Base-by-base conservation (phyloP, 495 filamentous ascomycete species). In the Podospora tetraspora region DNA sequence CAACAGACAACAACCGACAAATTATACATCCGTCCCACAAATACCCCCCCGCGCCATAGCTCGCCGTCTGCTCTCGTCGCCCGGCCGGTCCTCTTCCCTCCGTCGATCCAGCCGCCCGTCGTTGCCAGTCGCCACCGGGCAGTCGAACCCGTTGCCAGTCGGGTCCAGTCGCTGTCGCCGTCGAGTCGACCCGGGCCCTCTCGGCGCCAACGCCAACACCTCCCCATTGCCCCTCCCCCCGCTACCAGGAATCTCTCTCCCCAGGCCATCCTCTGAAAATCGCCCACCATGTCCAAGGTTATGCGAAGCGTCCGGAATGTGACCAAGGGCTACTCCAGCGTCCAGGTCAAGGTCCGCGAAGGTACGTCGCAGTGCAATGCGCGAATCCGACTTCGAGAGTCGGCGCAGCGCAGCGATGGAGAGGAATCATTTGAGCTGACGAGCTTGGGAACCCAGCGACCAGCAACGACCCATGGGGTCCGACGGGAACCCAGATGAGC, bases 341-440 rank as follows among this genome's bases (percentile, higher is more conserved):
- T 96, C 76, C 94, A 99, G 85, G 92, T 98, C 75, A 99, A 97
- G 84, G 96, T 99, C 79, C 92, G 96, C 83, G 97, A 98, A 94
- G 94, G 94, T 97, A 85, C 69, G 91, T 66, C 59, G 21, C 23
- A 34, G 21, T 43, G 10, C 34, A 19, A 43, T 43, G 66, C 66
- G 64, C 61, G 57, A 63, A 65, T 23, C 21, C 56, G 61, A 34
- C 43, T 22, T 32, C 30, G 24, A 27, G 34, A 32, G 52, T 24
- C 62, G 57, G 52, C 57, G 12, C 64, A 59, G 37, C 66, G 57
- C 22, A 37, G 29, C 57, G 29, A 56, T 9, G 29, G 13, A 9
- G 59, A 19, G 29, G 13, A 19, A 60, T 63, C 62, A 7, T 21
- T 43, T 62, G 71, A 57, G 21, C 70, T 78, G 68, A 75, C 73